Conservation (phyloP, 352 stramenopile genomes). For the Pythium brassicae region DNA sequence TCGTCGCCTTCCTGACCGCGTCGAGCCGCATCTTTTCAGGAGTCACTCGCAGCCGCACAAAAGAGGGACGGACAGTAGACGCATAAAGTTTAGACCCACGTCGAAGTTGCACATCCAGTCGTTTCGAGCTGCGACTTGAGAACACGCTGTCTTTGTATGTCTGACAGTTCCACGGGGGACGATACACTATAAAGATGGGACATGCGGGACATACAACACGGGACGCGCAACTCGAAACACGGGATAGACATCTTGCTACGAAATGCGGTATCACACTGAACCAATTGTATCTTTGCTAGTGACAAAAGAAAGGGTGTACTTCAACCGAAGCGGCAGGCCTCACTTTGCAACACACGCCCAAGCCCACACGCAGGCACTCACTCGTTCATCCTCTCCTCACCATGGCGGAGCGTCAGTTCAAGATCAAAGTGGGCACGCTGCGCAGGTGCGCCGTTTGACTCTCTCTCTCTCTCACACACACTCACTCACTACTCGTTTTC, state of each 20-base stretch:
- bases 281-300: too few relatives aligned
- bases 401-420: constrained; percentile 70
- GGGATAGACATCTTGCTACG: too few relatives aligned
- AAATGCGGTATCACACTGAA: too few relatives aligned
- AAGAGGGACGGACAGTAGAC: background rate
- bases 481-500: background rate
- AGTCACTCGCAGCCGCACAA: constrained; percentile 5
- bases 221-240: too few relatives aligned
- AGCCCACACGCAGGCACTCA: background rate
- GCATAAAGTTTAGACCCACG: constrained; percentile 3
- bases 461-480: background rate
- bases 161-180: too few relatives aligned
- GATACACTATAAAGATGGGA: too few relatives aligned
- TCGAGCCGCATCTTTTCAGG: constrained; percentile 49
- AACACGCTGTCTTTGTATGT: constrained; percentile 1
- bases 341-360: background rate
- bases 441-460: constrained; percentile 49
- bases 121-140: constrained; percentile 8
- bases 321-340: background rate
- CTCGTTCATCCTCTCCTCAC: background rate
- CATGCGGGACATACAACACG: too few relatives aligned
- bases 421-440: constrained; percentile 81
- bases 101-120: background rate
- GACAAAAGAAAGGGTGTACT: too few relatives aligned
- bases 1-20: constrained; percentile 33